Percentiles rank a stretch among this genome's conserved stretches.
These are phyloP conservation scores for Cicer chorassanicum DNA, from an alignment of 306 rosid genomes.

Conservation along the genomic window DNA sequence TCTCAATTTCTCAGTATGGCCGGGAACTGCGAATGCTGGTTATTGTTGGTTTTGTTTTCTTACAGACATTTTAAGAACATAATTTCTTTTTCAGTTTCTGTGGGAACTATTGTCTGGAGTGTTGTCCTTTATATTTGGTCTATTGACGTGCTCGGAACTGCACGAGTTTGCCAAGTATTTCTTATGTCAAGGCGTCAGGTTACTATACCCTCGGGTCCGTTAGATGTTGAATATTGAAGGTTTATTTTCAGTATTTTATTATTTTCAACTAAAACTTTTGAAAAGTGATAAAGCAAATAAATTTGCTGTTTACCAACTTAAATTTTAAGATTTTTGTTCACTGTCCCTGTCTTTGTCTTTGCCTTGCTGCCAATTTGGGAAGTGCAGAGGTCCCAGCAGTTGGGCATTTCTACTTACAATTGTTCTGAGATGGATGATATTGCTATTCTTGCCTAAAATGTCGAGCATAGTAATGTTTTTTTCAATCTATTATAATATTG, in stretches of 20 bases:
- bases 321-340: not conserved
- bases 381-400: no score
- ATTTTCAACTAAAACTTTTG: not conserved
- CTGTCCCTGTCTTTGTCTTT: not conserved
- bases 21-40: slow-evolving; percentile 31
- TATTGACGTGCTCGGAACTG: slow-evolving; percentile 37
- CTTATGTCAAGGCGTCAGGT: not conserved
- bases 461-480: not conserved
- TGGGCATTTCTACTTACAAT: not conserved
- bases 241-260: not conserved
- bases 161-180: slow-evolving; percentile 21
- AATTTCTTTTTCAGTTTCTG: slow-evolving; percentile 12
- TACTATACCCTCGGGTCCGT: slow-evolving; percentile 1
- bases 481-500: not conserved
- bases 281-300: not conserved
- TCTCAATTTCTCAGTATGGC: slow-evolving; percentile 27
- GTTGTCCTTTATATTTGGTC: not conserved
- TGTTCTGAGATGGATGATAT: not conserved
- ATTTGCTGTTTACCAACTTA: not conserved
- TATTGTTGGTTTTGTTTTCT: slow-evolving; percentile 29
- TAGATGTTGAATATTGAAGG: not conserved
- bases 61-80: slow-evolving; percentile 31
- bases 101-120: slow-evolving; percentile 28
- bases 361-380: not conserved
- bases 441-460: not conserved